Conservation (phyloP, 345 rosid species). For the Gossypium rotundifolium region DNA sequence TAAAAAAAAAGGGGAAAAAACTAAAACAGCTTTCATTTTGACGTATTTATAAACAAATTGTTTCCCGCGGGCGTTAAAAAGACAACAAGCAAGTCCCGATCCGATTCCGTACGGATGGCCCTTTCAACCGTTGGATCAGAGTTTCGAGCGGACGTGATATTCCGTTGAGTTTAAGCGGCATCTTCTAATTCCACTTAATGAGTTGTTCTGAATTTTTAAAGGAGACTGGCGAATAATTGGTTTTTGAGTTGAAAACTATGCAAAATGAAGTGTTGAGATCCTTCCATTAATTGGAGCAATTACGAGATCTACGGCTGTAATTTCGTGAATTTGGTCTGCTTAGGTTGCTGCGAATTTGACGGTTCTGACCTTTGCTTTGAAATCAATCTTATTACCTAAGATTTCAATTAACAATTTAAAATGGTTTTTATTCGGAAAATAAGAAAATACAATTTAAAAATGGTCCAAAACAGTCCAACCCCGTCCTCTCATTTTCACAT, state of each 20-base stretch:
- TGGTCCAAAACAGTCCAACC: neutral
- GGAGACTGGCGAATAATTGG: neutral
- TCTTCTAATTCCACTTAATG: neutral
- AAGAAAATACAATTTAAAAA: no score
- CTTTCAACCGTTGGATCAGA: slow-evolving; percentile 4
- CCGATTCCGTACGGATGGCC: neutral
- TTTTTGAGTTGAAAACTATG: neutral
- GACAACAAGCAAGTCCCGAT: neutral
- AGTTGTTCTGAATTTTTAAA: neutral
- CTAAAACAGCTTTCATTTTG: neutral
- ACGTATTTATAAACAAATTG: neutral
- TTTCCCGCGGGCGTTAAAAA: slow-evolving; percentile 4
- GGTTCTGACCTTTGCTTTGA: neutral
- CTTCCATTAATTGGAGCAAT: neutral
- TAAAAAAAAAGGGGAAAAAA: neutral
- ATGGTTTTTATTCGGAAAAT: neutral
- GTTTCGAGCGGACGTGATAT: neutral
- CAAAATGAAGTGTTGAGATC: neutral
- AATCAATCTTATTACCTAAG: neutral
- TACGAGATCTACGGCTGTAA: neutral
- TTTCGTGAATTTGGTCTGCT: neutral
- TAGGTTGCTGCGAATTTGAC: neutral
- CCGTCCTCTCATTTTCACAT: no score
- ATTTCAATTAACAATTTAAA: neutral
- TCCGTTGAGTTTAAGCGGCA: neutral